Conservation (phyloP, 2,329 filamentous ascomycete genomes). For the Colletotrichum sidae region DNA sequence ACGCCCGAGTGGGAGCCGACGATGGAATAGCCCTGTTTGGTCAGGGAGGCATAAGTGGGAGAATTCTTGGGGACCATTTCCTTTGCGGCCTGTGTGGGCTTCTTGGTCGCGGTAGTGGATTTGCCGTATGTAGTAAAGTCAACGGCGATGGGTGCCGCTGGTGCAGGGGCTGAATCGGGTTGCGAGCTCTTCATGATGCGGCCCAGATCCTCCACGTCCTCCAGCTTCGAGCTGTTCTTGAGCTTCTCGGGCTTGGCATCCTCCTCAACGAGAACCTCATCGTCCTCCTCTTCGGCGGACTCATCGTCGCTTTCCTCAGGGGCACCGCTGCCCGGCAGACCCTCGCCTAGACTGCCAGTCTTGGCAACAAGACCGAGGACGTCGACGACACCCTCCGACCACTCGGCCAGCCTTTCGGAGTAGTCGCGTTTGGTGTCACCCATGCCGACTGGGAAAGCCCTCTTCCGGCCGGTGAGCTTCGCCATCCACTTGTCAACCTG, state of each 20-base stretch:
- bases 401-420: slow-evolving; percentile 76
- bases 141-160: slow-evolving; percentile 70
- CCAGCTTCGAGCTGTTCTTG: slow-evolving; percentile 60
- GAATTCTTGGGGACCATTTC: slow-evolving; percentile 96
- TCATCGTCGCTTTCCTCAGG: slow-evolving; percentile 88
- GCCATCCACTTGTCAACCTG: slow-evolving; percentile 97
- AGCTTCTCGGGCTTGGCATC: slow-evolving; percentile 57
- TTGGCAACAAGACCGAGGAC: slow-evolving; percentile 73
- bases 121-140: slow-evolving; percentile 85
- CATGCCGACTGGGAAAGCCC: slow-evolving; percentile 89
- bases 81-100: slow-evolving; percentile 67
- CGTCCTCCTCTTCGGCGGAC: slow-evolving; percentile 68
- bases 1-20: slow-evolving; percentile 96
- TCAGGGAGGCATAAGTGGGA: slow-evolving; percentile 88
- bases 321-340: slow-evolving; percentile 83
- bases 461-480: slow-evolving; percentile 86
- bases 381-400: slow-evolving; percentile 79
- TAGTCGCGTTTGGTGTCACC: slow-evolving; percentile 86
- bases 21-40: slow-evolving; percentile 96
- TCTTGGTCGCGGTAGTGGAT: slow-evolving; percentile 55
- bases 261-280: slow-evolving; percentile 62
- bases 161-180: slow-evolving; percentile 40
- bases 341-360: slow-evolving; percentile 71
- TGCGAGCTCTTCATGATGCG: slow-evolving; percentile 67
- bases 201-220: slow-evolving; percentile 88